These are phyloP conservation scores for Sungouiella thailandica DNA, from an alignment of 805 yeast genomes.

Conservation along the genomic window DNA sequence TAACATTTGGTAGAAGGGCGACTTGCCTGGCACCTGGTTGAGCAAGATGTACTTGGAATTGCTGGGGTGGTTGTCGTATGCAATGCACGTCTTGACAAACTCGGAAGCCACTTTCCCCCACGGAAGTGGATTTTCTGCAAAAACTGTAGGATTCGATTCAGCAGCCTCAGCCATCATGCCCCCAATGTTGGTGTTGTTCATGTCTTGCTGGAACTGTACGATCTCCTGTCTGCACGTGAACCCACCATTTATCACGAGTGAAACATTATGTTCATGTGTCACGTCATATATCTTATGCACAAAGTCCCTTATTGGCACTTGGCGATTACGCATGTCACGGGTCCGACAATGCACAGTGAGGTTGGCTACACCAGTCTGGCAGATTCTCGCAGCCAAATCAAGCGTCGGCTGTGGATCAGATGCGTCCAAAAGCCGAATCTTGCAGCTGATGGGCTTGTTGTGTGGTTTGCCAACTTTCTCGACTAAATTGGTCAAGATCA, in stretches of 20 bases:
- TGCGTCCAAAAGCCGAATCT: constrained; percentile 72
- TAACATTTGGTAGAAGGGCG: constrained; percentile 51
- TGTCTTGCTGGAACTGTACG: constrained; percentile 42
- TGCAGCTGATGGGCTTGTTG: constrained; percentile 81
- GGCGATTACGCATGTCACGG: constrained; percentile 81
- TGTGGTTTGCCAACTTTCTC: constrained; percentile 73
- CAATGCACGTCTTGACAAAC: constrained; percentile 48
- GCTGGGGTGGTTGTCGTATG: constrained; percentile 52
- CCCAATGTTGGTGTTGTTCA: constrained; percentile 58
- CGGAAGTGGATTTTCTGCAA: constrained; percentile 39
- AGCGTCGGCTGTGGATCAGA: constrained; percentile 50
- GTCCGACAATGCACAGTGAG: constrained; percentile 92
- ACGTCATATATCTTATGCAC: constrained; percentile 56
- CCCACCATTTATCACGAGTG: constrained; percentile 81
- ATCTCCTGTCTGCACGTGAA: constrained; percentile 53
- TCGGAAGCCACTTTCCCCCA: constrained; percentile 57
- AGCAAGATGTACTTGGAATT: constrained; percentile 80
- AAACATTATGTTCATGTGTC: constrained; percentile 58
- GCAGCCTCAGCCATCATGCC: constrained; percentile 94
- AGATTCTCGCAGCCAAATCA: constrained; percentile 45
- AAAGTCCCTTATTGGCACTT: constrained; percentile 70
- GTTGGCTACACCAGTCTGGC: constrained; percentile 75
- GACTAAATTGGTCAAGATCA: constrained; percentile 65
- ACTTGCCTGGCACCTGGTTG: constrained; percentile 76
- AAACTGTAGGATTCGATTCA: constrained; percentile 80